Conservation (phyloP, 352 stramenopile species). For the Globisporangium cylindrosporum region DNA sequence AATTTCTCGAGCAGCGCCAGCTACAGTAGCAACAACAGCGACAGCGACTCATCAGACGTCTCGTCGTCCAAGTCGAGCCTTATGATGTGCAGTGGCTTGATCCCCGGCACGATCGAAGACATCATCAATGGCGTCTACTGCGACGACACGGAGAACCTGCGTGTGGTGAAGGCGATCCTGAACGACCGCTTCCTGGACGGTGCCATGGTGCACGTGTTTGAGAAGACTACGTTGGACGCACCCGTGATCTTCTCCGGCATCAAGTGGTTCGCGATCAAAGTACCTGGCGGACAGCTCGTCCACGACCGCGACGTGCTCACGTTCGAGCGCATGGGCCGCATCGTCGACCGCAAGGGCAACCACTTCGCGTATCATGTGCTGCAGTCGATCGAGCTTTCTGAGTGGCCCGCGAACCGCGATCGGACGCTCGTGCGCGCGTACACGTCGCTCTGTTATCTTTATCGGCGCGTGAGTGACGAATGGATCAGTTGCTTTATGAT, state of each 20-base stretch:
- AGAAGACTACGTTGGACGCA: slow-evolving; percentile 36
- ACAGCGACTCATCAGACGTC: neutral
- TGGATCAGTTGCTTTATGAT: slow-evolving; percentile 60
- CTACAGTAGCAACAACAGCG: neutral
- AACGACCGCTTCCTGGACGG: slow-evolving; percentile 53
- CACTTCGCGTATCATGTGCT: slow-evolving; percentile 62
- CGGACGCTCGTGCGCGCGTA: slow-evolving; percentile 33
- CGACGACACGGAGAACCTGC: slow-evolving; percentile 55
- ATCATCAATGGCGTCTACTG: slow-evolving; percentile 46
- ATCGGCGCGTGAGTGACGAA: slow-evolving; percentile 46
- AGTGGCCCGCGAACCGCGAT: slow-evolving; percentile 38
- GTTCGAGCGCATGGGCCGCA: slow-evolving; percentile 61
- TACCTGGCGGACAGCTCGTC: slow-evolving; percentile 32
- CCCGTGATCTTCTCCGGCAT: slow-evolving; percentile 60
- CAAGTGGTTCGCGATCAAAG: slow-evolving; percentile 64
- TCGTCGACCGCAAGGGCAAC: slow-evolving; percentile 47
- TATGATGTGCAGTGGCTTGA: slow-evolving; percentile 53
- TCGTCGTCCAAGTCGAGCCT: slow-evolving; percentile 33
- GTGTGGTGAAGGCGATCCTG: slow-evolving; percentile 38
- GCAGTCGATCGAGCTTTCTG: slow-evolving; percentile 59
- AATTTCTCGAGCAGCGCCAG: neutral
- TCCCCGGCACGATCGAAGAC: slow-evolving; percentile 58
- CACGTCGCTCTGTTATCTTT: slow-evolving; percentile 64
- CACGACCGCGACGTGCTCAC: slow-evolving; percentile 53
- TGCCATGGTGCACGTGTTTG: slow-evolving; percentile 56